Percentiles rank a stretch among this genome's conserved stretches.
Evolutionary conservation across 2,329 filamentous ascomycete genomes (phyloP).

Genomic region (Ophiostoma pallidulum): DNA sequence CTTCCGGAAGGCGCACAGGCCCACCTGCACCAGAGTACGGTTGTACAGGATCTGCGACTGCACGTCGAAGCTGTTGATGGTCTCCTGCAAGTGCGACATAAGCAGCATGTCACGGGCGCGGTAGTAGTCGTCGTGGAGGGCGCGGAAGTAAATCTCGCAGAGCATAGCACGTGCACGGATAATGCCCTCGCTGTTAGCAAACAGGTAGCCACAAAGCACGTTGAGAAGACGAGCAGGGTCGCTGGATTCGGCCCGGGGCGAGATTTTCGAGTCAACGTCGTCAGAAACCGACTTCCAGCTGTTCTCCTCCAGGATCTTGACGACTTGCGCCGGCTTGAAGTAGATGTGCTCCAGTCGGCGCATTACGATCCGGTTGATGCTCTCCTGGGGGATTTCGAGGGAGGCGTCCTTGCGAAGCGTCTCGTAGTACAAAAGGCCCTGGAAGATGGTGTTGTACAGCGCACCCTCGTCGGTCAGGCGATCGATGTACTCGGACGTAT

Average conservation of each 20-base stretch:
- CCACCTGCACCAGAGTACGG: constrained; percentile 92
- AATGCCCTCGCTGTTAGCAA: constrained; percentile 89
- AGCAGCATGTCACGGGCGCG: constrained; percentile 97
- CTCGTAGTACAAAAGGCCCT: constrained; percentile 82
- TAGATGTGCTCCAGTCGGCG: constrained; percentile 93
- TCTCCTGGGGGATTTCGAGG: constrained; percentile 72
- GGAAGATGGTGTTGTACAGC: constrained; percentile 87
- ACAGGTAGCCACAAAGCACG: constrained; percentile 88
- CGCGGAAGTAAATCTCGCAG: constrained; percentile 97
- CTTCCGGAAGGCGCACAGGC: constrained; percentile 94
- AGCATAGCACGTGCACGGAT: constrained; percentile 95
- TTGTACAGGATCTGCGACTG: constrained; percentile 98
- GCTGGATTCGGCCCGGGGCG: constrained; percentile 56
- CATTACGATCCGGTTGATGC: constrained; percentile 86
- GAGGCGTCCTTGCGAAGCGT: constrained; percentile 59
- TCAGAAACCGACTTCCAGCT: constrained; percentile 74
- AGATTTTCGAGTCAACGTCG: constrained; percentile 67
- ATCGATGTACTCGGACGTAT: constrained; percentile 98
- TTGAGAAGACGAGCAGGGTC: constrained; percentile 72
- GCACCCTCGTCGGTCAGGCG: constrained; percentile 81
- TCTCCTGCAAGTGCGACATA: constrained; percentile 98
- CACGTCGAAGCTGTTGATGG: constrained; percentile 91
- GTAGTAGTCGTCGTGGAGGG: constrained; percentile 96
- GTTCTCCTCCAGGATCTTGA: constrained; percentile 89
- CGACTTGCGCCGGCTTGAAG: constrained; percentile 94